A percentile compares a stretch with the other conserved stretches of the same genome.
phyloP scores from a whole-genome alignment of 2,329 filamentous ascomycete species.

The Ophiostoma perfectum region DNA sequence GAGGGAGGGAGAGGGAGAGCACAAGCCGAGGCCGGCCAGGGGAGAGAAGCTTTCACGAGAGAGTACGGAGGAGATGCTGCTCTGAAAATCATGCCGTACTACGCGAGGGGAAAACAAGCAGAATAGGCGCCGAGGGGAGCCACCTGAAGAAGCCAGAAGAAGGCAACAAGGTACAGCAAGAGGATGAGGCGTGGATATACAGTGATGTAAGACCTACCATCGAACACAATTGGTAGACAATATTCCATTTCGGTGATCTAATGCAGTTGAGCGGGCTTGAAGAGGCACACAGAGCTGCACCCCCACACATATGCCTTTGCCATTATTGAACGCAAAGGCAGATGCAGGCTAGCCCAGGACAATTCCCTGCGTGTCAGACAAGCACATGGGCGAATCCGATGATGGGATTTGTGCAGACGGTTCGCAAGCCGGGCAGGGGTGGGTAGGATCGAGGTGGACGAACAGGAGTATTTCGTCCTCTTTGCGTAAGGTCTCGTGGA shows the following conservation, averaged over 20 bases:
- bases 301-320: conserved; percentile 4
- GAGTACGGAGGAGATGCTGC: background rate
- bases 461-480: background rate
- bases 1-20: too few relatives aligned
- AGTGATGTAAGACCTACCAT: too few relatives aligned
- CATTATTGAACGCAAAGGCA: conserved; percentile 15
- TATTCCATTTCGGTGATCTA: background rate
- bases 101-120: background rate
- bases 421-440: conserved; percentile 10
- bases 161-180: background rate
- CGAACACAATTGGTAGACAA: too few relatives aligned
- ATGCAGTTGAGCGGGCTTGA: conserved; percentile 1
- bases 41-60: background rate
- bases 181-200: too few relatives aligned
- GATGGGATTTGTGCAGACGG: conserved; percentile 25
- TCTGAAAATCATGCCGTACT: too few relatives aligned
- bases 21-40: background rate
- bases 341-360: conserved; percentile 14
- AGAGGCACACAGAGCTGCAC: background rate
- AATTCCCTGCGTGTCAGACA: conserved; percentile 19
- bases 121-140: background rate
- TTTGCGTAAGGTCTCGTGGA: conserved; percentile 2
- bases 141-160: background rate
- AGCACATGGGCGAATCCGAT: conserved; percentile 25
- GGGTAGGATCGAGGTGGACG: background rate